A percentile compares a stretch with the other conserved stretches of the same genome.
Evolutionary conservation across 1,139 yeast species (phyloP).

Genomic region (Hansenula anomala): DNA sequence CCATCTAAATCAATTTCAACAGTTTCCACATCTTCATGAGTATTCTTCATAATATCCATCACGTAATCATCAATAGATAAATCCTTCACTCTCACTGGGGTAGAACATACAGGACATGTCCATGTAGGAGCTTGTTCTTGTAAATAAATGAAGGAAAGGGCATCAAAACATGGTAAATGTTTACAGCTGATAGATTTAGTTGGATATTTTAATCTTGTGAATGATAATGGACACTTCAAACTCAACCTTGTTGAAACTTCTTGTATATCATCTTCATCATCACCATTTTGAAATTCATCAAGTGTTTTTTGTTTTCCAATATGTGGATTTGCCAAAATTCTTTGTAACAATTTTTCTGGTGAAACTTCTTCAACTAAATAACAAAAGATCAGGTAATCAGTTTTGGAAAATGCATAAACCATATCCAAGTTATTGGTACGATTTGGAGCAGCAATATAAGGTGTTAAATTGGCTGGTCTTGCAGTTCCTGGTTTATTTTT

Average conservation of each 20-base stretch:
- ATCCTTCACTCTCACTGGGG: slow-evolving; percentile 39
- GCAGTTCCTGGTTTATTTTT: slow-evolving; percentile 62
- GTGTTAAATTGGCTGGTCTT: slow-evolving; percentile 61
- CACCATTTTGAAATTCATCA: slow-evolving; percentile 37
- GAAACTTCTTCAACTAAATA: slow-evolving; percentile 48
- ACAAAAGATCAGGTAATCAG: slow-evolving; percentile 41
- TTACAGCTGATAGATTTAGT: slow-evolving; percentile 53
- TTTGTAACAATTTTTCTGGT: slow-evolving; percentile 31
- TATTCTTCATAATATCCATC: slow-evolving; percentile 40
- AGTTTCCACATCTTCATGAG: slow-evolving; percentile 44
- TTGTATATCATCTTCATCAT: slow-evolving; percentile 49
- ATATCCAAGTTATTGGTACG: slow-evolving; percentile 39
- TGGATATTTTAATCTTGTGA: slow-evolving; percentile 56
- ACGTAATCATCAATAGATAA: slow-evolving; percentile 61
- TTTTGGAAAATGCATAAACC: slow-evolving; percentile 47
- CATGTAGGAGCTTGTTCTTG: slow-evolving; percentile 63
- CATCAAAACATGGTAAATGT: slow-evolving; percentile 75
- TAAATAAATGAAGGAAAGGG: slow-evolving; percentile 49
- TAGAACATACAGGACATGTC: slow-evolving; percentile 64
- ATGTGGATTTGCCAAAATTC: slow-evolving; percentile 35
- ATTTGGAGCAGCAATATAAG: slow-evolving; percentile 29
- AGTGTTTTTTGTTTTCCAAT: slow-evolving; percentile 45
- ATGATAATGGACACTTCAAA: slow-evolving; percentile 61
- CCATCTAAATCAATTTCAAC: slow-evolving; percentile 57
- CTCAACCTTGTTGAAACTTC: slow-evolving; percentile 54